phyloP scores from a whole-genome alignment of 2,329 filamentous ascomycete species.

The Pseudocercospora macadamiae region DNA sequence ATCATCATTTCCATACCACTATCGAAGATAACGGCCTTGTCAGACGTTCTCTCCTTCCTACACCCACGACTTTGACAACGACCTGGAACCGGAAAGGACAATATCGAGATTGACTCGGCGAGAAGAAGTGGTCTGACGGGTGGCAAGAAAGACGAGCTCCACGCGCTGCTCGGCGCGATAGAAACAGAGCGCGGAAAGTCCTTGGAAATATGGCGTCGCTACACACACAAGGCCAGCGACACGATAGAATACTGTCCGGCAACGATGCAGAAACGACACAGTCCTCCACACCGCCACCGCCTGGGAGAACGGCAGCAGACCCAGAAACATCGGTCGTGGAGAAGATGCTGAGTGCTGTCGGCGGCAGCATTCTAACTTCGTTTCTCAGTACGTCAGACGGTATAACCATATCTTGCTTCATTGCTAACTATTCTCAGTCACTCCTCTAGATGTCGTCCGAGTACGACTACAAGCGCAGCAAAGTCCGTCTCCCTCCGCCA shows the following conservation, averaged over 20 bases:
- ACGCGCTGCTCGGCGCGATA: slow-evolving; percentile 22
- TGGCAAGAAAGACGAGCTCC: slow-evolving; percentile 12
- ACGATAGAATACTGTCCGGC: slow-evolving; percentile 42
- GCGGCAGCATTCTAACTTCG: slow-evolving; percentile 86
- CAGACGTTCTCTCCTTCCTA: no score
- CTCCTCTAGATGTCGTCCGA: slow-evolving; percentile 93
- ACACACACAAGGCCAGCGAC: slow-evolving; percentile 41
- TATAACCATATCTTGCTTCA: neutral
- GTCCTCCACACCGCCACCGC: slow-evolving; percentile 10
- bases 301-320: slow-evolving; percentile 33
- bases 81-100: neutral
- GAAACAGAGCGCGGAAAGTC: slow-evolving; percentile 18
- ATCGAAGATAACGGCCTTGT: neutral
- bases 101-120: neutral
- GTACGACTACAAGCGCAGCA: slow-evolving; percentile 90
- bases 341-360: slow-evolving; percentile 93
- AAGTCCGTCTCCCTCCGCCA: slow-evolving; percentile 56
- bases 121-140: neutral
- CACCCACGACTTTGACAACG: no score
- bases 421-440: slow-evolving; percentile 61
- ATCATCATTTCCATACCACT: slow-evolving; percentile 10
- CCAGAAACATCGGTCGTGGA: slow-evolving; percentile 78
- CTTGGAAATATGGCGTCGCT: slow-evolving; percentile 23
- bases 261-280: slow-evolving; percentile 11
- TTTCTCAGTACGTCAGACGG: slow-evolving; percentile 69